Evolutionary conservation across 2,329 filamentous ascomycete genomes (phyloP).

Genomic region (Chrysosporium queenslandicum): DNA sequence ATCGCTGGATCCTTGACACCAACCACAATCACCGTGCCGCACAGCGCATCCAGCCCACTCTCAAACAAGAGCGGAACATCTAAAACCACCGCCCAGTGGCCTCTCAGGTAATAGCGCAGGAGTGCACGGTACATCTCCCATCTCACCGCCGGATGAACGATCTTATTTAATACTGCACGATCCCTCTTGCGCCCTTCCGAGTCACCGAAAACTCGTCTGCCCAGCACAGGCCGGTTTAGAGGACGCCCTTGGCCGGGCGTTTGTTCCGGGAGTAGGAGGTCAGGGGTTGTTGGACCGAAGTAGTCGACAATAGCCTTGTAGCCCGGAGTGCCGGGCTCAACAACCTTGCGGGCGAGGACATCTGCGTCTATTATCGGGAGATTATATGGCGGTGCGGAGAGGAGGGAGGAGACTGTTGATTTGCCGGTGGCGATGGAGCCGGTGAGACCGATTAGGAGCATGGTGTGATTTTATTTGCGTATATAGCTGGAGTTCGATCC

Average conservation of each 20-base stretch:
- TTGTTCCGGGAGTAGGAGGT: slow-evolving; percentile 59
- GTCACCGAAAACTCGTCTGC: slow-evolving; percentile 74
- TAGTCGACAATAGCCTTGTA: slow-evolving; percentile 73
- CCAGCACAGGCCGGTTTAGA: slow-evolving; percentile 77
- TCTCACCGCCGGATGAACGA: slow-evolving; percentile 86
- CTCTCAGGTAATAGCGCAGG: slow-evolving; percentile 60
- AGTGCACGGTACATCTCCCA: slow-evolving; percentile 69
- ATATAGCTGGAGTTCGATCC: background rate
- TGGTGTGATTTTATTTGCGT: slow-evolving; percentile 31
- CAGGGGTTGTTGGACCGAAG: slow-evolving; percentile 74
- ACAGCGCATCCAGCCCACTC: slow-evolving; percentile 72
- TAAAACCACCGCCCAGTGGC: slow-evolving; percentile 79
- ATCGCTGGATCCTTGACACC: slow-evolving; percentile 67
- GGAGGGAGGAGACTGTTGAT: slow-evolving; percentile 81
- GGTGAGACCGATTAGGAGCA: slow-evolving; percentile 92
- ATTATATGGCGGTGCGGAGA: slow-evolving; percentile 68
- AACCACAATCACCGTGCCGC: slow-evolving; percentile 77
- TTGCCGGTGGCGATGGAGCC: slow-evolving; percentile 97
- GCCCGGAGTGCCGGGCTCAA: slow-evolving; percentile 78
- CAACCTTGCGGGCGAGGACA: slow-evolving; percentile 80
- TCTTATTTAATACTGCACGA: slow-evolving; percentile 68
- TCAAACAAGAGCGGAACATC: slow-evolving; percentile 92
- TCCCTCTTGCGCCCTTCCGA: slow-evolving; percentile 60
- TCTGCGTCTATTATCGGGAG: slow-evolving; percentile 93
- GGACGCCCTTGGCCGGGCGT: slow-evolving; percentile 43